Evolutionary conservation across 129 eudicot genomes (phyloP), one percentile per base, ranked within the genome.

Genomic region (Solidago caesia): DNA sequence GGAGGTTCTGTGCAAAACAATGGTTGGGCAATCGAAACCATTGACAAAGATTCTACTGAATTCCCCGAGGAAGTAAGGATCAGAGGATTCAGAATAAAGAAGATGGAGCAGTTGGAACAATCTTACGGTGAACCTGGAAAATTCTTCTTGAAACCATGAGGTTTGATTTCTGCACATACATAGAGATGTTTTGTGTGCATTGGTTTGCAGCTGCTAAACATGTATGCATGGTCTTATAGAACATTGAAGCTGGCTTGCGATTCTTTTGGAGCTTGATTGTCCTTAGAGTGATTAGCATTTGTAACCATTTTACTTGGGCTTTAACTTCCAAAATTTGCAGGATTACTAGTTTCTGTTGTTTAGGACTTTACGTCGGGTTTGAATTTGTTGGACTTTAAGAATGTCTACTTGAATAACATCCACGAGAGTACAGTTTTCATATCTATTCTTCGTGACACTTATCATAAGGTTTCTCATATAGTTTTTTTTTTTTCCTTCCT

Each of bases 1-100:
- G 88, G 83, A 44, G 97, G 96, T 70, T 59, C 70, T 2, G 87
- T 93, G 62, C 80, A 84, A 64, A 94, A 94, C 79, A 84, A 83
- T 55, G 97, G 97, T 43, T 94, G 98, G 96, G 70, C 70, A 12
- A 82, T 94, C 1, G 93, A 94, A 73, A 83, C 62, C 55, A 92
- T 94, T 6, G 96, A 90, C 84, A 86, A 76, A 77, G 88, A 81
- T 62, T 82, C 82, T 55, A 72, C 84, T 16, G 80, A 89, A 13
- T 67, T 73, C 25, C 93, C 91, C 1, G 97, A 90, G 85, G 92
- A 90, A 88, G 83, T 88, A 47, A 80, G 98, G 73, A 94, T 87
- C 48, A 87, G 97, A 60, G 97, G 98, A 65, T 94, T 94, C 83
- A 86, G 75, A 76, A 82, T 90, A 64, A 94, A 88, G 87, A 94